Evolutionary conservation across 805 yeast genomes (phyloP), one percentile per base, ranked within the genome.

Genomic region (Candida corydali): DNA sequence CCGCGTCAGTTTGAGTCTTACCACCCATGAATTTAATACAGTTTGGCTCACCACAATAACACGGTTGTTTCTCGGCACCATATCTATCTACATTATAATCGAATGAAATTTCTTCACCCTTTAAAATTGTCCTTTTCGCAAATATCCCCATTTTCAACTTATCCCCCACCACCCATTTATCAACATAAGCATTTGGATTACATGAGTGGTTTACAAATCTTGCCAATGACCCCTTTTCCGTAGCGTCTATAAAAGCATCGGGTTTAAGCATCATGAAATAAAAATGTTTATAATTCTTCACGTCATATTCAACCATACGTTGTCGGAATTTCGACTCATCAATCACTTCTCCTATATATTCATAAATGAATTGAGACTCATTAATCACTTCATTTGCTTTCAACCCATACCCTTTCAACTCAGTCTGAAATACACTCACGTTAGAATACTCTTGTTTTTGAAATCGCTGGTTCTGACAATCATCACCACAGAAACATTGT

Each of bases 21-120:
- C 98, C 98, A 46, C 98, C 98, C 68, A 91, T 77, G 46, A 83
- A 82, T 23, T 97, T 96, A 29, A 87, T 73, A 72, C 98, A 91
- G 59, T 87, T 89, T 19, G 83, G 70, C 46, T 88, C 94, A 3
- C 95, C 96, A 65, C 98, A 91, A 60, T 84, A 85, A 62, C 98
- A 91, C 22, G 85, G 83, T 63, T 93, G 98, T 10, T 94, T 87
- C 40, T 80, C 82, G 2, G 97, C 95, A 20, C 98, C 98, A 57
- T 89, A 91, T 44, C 98, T 70, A 60, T 91, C 98, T 23, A 93
- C 98, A 52, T 91, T 91, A 59, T 91, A 91, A 54, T 84, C 89
- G 57, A 84, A 84, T 1, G 97, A 86, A 47, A 91, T 78, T 56
- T 91, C 98, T 59, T 93, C 98, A 37, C 96, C 96, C 41, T 59